Conservation (phyloP, 495 filamentous ascomycete genomes). For the Cladorrhinum samala region DNA sequence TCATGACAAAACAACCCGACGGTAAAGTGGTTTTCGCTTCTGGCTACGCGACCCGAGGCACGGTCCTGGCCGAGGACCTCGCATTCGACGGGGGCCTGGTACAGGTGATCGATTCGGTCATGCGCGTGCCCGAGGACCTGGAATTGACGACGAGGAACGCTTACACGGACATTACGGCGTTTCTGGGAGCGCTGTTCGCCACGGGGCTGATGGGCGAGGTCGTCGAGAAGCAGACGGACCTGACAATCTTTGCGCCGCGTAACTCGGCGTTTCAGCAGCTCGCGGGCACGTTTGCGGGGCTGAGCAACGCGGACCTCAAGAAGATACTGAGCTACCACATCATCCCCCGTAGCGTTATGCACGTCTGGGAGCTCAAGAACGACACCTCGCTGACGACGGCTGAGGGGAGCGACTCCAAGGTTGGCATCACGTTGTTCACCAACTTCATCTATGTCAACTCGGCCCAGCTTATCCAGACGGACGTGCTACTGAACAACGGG, state of each 20-base stretch:
- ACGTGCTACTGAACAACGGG: constrained; percentile 40
- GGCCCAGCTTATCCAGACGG: constrained; percentile 47
- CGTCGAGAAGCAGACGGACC: constrained; percentile 13
- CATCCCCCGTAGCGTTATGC: constrained; percentile 34
- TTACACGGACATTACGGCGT: constrained; percentile 24
- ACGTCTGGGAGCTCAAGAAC: constrained; percentile 32
- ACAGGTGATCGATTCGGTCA: constrained; percentile 27
- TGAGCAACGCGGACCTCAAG: constrained; percentile 8
- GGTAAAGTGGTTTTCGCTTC: constrained; percentile 25
- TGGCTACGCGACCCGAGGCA: constrained; percentile 23
- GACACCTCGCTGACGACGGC: constrained; percentile 28
- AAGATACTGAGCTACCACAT: constrained; percentile 31
- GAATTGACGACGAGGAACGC: constrained; percentile 19
- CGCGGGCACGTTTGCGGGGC: constrained; percentile 22
- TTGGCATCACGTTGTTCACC: constrained; percentile 14
- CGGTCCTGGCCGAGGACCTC: constrained; percentile 21
- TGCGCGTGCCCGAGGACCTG: constrained; percentile 21
- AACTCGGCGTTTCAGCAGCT: constrained; percentile 49
- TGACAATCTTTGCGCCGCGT: constrained; percentile 37
- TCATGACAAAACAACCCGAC: constrained; percentile 25
- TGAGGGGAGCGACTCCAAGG: constrained; percentile 33
- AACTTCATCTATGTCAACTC: constrained; percentile 38
- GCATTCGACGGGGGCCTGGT: constrained; percentile 21
- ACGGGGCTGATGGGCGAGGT: constrained; percentile 26
- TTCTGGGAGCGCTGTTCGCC: constrained; percentile 32